Conservation (phyloP, 805 yeast genomes). For the Starmerella floris region DNA sequence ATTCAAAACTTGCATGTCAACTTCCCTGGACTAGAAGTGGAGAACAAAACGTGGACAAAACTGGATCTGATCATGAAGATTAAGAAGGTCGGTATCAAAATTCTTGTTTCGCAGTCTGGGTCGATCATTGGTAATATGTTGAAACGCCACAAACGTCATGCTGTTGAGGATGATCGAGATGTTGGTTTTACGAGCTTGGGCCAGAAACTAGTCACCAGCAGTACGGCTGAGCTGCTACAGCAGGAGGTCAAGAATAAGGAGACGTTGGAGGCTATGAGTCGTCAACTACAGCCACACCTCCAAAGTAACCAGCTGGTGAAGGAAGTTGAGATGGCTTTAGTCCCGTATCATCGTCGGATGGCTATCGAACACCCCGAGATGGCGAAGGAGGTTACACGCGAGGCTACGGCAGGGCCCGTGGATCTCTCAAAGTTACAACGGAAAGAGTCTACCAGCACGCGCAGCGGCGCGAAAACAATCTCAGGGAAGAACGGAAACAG, state of each 20-base stretch:
- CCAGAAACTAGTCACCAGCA: background rate
- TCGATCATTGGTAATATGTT: conserved; percentile 68
- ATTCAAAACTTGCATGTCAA: conserved; percentile 58
- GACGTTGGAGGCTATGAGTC: background rate
- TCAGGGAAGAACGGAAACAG: too few relatives aligned
- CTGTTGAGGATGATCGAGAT: conserved; percentile 13
- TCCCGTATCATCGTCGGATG: conserved; percentile 7
- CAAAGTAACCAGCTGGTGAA: background rate
- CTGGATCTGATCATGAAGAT: conserved; percentile 51
- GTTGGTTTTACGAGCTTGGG: conserved; percentile 11
- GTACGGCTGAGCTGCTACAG: background rate
- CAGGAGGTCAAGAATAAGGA: background rate
- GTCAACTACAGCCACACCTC: background rate
- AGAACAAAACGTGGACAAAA: conserved; percentile 57
- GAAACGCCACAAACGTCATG: conserved; percentile 21
- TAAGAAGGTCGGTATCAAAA: conserved; percentile 36
- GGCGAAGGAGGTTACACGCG: background rate
- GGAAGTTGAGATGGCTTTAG: background rate
- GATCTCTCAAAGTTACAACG: background rate
- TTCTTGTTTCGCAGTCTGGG: conserved; percentile 43
- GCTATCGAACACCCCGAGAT: conserved; percentile 6
- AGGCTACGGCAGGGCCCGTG: background rate
- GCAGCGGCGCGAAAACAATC: background rate
- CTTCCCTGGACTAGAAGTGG: conserved; percentile 48
- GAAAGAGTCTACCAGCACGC: background rate